Evolutionary conservation across 1,284 basidiomycete species (phyloP), one percentile per base, ranked within the genome.

Genomic region (Coniferiporia weirii): DNA sequence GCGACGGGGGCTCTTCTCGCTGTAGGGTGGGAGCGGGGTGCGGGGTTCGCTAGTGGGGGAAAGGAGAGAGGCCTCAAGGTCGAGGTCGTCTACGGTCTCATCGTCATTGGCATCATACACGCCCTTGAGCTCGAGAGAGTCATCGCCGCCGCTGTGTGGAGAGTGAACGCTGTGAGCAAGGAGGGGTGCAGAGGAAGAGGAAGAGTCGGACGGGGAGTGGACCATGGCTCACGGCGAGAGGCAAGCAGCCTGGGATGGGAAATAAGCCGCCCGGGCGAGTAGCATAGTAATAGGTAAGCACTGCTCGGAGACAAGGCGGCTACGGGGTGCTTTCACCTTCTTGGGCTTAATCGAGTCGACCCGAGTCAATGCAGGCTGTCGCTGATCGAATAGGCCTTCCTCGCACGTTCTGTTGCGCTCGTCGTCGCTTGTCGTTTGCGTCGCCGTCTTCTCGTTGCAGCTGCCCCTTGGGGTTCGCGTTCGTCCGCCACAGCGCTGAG

Each of bases 51-150:
- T 13, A 49, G 32, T 15, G 47, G 17, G 34, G 38, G 51, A 52
- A 34, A 17, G n/a, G 9, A 38, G 27, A 17, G 51, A 52, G 34
- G 54, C 48, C 20, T 60, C 59, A 35, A 60, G 59, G 53, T 60
- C 59, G 38, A 52, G 51, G 20, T n/a, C 12, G 53, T n/a, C 27
- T 32, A 34, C 36, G 19, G 40, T 20, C 19, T 48, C 50, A 12
- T 54, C 54, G 47, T 19, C 17, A n/a, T n/a, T n/a, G n/a, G n/a
- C n/a, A n/a, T n/a, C n/a, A 46, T 20, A 54, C 8, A 19, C 34
- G 34, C 36, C 22, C 8, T 53, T 43, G 45, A 53, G 40, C 32
- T 35, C 27, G 34, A 17, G 22, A 20, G 49, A 4, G 35, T 51
- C 6, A 19, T 9, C 7, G 12, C 27, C 35, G 45, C 35, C 17